Evolutionary conservation across 2,329 filamentous ascomycete genomes (phyloP).

Genomic region (Cladosporium oxysporum): DNA sequence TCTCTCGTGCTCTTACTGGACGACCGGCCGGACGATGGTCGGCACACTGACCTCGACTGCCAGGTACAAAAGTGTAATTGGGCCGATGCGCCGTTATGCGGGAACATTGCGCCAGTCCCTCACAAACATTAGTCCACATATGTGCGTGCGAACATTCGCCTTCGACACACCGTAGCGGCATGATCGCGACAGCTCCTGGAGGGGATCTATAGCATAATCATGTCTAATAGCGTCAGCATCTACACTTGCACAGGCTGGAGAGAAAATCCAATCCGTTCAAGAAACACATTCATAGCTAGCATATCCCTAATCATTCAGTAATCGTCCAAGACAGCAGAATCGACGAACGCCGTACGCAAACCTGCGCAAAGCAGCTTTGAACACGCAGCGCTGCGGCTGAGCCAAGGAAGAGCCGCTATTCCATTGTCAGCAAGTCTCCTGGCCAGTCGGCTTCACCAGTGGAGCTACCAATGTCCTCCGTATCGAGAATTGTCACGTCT

Average conservation of each 20-base stretch:
- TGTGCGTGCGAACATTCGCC: not conserved
- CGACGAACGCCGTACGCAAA: not conserved
- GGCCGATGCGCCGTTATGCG: not conserved
- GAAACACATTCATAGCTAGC: not conserved
- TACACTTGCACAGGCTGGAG: not conserved
- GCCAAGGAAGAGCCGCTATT: not conserved
- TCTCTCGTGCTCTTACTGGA: not conserved
- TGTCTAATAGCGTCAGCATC: not conserved
- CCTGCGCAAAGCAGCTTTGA: not conserved
- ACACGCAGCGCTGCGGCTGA: not conserved
- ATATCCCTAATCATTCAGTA: not conserved
- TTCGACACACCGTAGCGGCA: not conserved
- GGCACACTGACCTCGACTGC: not conserved
- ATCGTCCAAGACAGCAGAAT: not conserved
- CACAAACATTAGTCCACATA: not conserved
- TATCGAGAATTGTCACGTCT: not conserved
- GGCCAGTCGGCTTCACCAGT: not conserved
- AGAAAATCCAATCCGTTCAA: not conserved
- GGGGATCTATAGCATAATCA: not conserved
- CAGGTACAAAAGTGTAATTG: conserved; percentile 13
- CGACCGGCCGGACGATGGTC: conserved; percentile 1
- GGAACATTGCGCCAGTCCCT: not conserved
- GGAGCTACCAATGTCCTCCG: not conserved
- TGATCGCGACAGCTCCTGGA: not conserved
- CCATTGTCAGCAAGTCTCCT: not conserved